A percentile compares a stretch with the other conserved stretches of the same genome.
phyloP scores from a whole-genome alignment of 148 eudicot species.

The Camellia lanceoleosa region DNA sequence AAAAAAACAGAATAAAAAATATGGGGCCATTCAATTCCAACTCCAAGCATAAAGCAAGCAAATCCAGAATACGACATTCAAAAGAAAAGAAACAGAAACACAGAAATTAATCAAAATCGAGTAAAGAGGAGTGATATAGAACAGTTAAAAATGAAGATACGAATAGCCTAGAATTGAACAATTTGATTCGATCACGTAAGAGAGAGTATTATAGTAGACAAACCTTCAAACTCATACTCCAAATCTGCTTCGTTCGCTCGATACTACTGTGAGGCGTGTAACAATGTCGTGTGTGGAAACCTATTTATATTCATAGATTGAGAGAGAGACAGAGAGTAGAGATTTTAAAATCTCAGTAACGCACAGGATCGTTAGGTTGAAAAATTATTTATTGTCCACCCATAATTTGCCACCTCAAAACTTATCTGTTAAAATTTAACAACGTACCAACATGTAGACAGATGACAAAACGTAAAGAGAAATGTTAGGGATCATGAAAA shows the following conservation, averaged over 20 bases:
- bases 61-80: background rate
- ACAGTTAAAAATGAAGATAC: background rate
- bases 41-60: background rate
- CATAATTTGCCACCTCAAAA: no score
- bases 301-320: no score
- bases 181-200: background rate
- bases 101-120: background rate
- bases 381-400: no score
- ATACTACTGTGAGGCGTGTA: background rate
- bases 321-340: no score
- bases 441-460: no score
- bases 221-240: constrained; percentile 1
- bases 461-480: no score
- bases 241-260: background rate
- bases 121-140: background rate
- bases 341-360: no score
- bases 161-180: background rate
- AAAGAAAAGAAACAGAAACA: background rate
- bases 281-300: background rate
- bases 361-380: no score
- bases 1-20: background rate
- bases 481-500: no score
- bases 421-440: no score
- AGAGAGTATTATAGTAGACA: background rate
- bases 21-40: background rate